Evolutionary conservation across 768 basidiomycete genomes (phyloP), one percentile per base, ranked within the genome.

Genomic region (Tulasnella sp.): DNA sequence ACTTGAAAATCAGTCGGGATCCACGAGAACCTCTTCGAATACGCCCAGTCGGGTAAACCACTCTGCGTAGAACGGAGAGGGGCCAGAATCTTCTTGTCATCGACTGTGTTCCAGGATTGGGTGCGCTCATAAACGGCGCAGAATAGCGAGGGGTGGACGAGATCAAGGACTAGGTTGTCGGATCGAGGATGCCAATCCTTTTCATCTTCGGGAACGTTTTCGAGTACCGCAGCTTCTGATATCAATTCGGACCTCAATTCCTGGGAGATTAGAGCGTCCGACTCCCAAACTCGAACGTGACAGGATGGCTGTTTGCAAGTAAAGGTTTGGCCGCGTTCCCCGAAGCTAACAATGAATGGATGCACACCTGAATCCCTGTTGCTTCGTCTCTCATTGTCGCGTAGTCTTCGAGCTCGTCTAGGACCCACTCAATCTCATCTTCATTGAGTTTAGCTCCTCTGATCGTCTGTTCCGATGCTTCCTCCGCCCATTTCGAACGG

Each of bases 81-180:
- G 17, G n/a, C 5, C 1, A 45, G 36, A 17, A 22, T 29, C 2
- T 49, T 29, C 19, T 7, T 34, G 15, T 34, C 22, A 19, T 22
- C 19, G 19, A 11, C 9, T 31, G 45, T 29, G 17, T 45, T 25
- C 36, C 45, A 34, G 34, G 17, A 37, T 29, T 1, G 19, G 29
- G 74, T 83, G 31, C 80, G 80, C 11, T 81, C 83, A 75, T 86
- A 86, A 9, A 84, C 80, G 0, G 86, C 76, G 42, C 42, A 45
- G 15, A 45, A 45, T 45, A 45, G 42, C 42, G 42, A 45, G 6
- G 42, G 42, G 15, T 87, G 85, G 0, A 86, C 84, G 34, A 87
- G 81, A 74, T 87, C 85, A 49, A 85, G 83, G 0, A 87, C 86
- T 71, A 83, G 83, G 7, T 81, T 80, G 76, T 86, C 81, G 0